Base-by-base conservation (phyloP, 2,329 filamentous ascomycete species). In the Aureobasidium sp. region DNA sequence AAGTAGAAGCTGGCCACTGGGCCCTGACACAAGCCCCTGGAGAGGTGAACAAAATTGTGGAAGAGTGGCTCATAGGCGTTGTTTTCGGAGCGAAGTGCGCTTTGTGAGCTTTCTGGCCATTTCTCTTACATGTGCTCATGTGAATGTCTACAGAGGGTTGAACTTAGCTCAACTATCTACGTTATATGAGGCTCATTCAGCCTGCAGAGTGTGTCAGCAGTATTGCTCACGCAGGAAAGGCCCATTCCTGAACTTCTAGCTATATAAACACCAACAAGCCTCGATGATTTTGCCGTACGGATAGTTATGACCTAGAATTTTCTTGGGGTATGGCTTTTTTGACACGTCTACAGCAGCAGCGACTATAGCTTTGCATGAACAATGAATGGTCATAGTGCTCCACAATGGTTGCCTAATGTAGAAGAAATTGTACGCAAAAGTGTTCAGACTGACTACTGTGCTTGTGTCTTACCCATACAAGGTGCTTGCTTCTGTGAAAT, bases 1-100 rank as follows among this genome's bases (percentile, higher is more conserved):
- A 89, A 71, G 87, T 96, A 61, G 75, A 86, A 39, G 82, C 87
- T 0, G 79, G 81, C 20, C 94, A 97, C 75, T 97, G 93, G 93
- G 89, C 87, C 50, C 76, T 96, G 71, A 87, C 85, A 79, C 84
- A 96, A 78, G 84, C 83, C 66, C 81, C 87, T 0, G 37, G 8
- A 52, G 50, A 52, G 17, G 34, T 52, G 20, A 52, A 52, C 13
- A 10, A 27, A 1, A 26, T 37, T 17, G 20, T 52, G 20, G 23
- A 34, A 37, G 32, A 37, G 10, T 52, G 50, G 50, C 17, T 52
- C 1, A 5, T 3, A 4, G 50, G 39, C 34, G 32, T 36, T 3
- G 47, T 36, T 10, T 23, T 48, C 26, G 15, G 26, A 13, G 26
- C 26, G 46, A 48, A 9, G 15, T 29, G 26, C 29, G 13, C 23